phyloP scores from a whole-genome alignment of 2,329 filamentous ascomycete genomes.

The Raffaelea albimanens region DNA sequence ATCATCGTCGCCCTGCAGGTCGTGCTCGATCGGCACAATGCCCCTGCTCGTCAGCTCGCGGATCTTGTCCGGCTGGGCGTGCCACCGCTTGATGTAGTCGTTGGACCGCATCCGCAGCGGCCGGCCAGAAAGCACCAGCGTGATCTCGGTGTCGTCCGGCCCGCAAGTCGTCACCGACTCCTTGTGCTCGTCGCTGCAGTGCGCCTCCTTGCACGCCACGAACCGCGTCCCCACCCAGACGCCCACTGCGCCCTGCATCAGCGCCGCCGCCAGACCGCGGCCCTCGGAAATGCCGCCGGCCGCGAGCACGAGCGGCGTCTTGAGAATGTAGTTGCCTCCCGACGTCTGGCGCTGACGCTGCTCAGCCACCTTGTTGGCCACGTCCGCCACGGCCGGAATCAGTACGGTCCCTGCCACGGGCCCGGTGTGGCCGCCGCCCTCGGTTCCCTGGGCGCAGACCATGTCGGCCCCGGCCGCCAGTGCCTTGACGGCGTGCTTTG shows the following conservation, averaged over 20 bases:
- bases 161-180: constrained; percentile 69
- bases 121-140: constrained; percentile 72
- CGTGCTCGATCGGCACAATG: constrained; percentile 70
- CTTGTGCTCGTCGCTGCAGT: constrained; percentile 75
- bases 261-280: constrained; percentile 64
- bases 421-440: constrained; percentile 89
- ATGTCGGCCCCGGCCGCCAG: constrained; percentile 81
- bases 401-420: constrained; percentile 79
- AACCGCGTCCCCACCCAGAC: constrained; percentile 96
- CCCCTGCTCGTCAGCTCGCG: constrained; percentile 66
- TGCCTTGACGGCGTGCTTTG: constrained; percentile 84
- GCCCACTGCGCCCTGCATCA: constrained; percentile 81
- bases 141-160: constrained; percentile 72
- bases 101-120: constrained; percentile 75
- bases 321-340: constrained; percentile 1
- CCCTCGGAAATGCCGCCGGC: constrained; percentile 84
- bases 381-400: constrained; percentile 78
- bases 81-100: constrained; percentile 76
- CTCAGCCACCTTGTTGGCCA: constrained; percentile 57
- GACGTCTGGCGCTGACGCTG: constrained; percentile 26
- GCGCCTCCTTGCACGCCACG: constrained; percentile 73
- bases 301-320: constrained; percentile 67
- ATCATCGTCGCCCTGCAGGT: constrained; percentile 36
- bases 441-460: constrained; percentile 84
- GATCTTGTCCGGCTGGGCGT: constrained; percentile 64